A percentile compares a stretch with the other conserved stretches of the same genome.
These are phyloP conservation scores for Euphorbia lathyris DNA, from an alignment of 345 rosid species.

Conservation along the genomic window DNA sequence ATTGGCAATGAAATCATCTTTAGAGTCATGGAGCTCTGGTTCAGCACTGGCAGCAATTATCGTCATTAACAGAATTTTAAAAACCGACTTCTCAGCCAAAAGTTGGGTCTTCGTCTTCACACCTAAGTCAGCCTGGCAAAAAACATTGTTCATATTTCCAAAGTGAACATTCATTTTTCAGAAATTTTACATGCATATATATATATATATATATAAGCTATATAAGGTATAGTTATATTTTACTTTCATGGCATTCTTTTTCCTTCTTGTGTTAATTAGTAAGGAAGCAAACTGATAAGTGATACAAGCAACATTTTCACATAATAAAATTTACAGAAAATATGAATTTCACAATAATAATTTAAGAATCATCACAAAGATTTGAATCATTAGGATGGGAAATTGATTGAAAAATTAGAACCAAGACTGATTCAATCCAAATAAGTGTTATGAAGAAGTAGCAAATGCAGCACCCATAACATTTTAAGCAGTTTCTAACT, in stretches of 20 bases:
- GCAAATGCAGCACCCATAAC: constrained; percentile 6
- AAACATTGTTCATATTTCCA: background rate
- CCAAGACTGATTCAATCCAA: background rate
- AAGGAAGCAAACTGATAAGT: background rate
- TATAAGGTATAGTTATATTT: background rate
- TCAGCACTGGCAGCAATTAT: constrained; percentile 84
- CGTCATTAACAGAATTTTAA: constrained; percentile 83
- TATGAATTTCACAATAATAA: background rate
- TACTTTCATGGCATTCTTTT: background rate
- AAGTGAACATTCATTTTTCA: background rate
- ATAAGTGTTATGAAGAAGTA: background rate
- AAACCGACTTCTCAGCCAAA: constrained; percentile 96
- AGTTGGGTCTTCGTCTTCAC: constrained; percentile 99
- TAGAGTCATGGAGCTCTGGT: constrained; percentile 63
- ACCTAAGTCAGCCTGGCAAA: constrained; percentile 86
- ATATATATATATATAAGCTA: background rate
- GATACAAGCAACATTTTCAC: background rate
- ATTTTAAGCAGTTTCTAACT: constrained; percentile 23
- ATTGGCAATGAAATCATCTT: constrained; percentile 78
- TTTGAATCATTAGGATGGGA: background rate
- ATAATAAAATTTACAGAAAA: background rate
- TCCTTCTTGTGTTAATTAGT: no score
- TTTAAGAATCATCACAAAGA: background rate
- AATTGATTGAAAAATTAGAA: background rate
- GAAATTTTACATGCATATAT: background rate